Percentiles rank a stretch among this genome's conserved stretches.
Conservation (phyloP, 805 yeast species). For the Brettanomyces custersianus region DNA sequence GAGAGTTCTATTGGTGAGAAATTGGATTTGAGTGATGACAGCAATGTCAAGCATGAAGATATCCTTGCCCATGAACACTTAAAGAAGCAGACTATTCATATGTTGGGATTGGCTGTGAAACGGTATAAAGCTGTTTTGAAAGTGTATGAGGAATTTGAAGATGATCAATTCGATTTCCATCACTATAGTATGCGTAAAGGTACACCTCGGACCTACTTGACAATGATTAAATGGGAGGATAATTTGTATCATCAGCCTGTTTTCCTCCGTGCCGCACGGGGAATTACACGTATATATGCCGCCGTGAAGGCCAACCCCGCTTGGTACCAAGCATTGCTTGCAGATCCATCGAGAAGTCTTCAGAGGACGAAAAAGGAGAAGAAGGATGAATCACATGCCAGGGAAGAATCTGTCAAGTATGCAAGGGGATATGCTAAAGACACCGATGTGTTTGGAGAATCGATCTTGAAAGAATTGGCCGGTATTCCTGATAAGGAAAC, state of each 20-base stretch:
- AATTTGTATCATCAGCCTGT: conserved; percentile 58
- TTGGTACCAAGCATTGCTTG: conserved; percentile 10
- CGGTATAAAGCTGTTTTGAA: conserved; percentile 60
- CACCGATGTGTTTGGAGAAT: conserved; percentile 52
- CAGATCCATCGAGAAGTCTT: conserved; percentile 7
- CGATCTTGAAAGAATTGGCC: conserved; percentile 20
- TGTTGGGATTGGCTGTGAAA: conserved; percentile 69
- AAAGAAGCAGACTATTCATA: conserved; percentile 23
- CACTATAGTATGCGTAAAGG: conserved; percentile 87
- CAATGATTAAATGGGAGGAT: conserved; percentile 79
- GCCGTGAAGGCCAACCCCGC: conserved; percentile 24
- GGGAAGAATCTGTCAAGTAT: conserved; percentile 41
- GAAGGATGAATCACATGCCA: conserved; percentile 46
- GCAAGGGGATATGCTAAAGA: conserved; percentile 32
- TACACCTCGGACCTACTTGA: conserved; percentile 75
- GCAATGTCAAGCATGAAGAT: conserved; percentile 22
- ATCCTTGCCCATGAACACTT: conserved; percentile 34
- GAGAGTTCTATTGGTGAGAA: too few relatives aligned
- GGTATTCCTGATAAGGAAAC: conserved; percentile 17
- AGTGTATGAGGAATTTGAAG: conserved; percentile 59
- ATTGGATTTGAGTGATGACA: conserved; percentile 4
- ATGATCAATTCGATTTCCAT: conserved; percentile 93
- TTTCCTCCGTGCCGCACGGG: conserved; percentile 60
- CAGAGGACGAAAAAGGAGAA: conserved; percentile 42
- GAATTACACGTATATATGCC: conserved; percentile 51